Conservation (phyloP, 2,329 filamentous ascomycete species). For the Orbilia javanica region DNA sequence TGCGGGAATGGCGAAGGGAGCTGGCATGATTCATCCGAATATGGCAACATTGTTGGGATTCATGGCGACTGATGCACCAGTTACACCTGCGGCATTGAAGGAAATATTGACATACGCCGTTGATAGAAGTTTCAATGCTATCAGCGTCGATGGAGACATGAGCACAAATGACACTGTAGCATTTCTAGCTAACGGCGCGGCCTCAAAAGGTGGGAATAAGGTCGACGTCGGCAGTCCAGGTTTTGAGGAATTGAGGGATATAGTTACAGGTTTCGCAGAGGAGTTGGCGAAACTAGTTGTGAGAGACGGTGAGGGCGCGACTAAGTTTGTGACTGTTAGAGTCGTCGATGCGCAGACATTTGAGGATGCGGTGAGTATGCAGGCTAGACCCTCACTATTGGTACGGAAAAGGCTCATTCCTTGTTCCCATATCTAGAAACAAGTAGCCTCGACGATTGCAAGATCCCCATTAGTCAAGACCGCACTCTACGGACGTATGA, state of each 20-base stretch:
- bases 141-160: slow-evolving; percentile 96
- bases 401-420: neutral
- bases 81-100: slow-evolving; percentile 76
- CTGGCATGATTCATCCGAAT: slow-evolving; percentile 99
- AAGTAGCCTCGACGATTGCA: slow-evolving; percentile 88
- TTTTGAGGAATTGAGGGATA: slow-evolving; percentile 76
- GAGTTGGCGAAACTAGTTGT: slow-evolving; percentile 93
- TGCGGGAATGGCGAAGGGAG: slow-evolving; percentile 96
- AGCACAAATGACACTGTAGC: slow-evolving; percentile 97
- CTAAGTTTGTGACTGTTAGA: slow-evolving; percentile 95
- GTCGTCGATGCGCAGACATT: slow-evolving; percentile 65
- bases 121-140: slow-evolving; percentile 91
- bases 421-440: slow-evolving; percentile 46
- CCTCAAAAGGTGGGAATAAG: slow-evolving; percentile 76
- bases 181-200: slow-evolving; percentile 93
- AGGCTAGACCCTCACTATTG: neutral
- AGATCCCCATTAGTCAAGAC: slow-evolving; percentile 96
- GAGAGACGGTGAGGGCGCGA: slow-evolving; percentile 95
- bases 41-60: slow-evolving; percentile 96
- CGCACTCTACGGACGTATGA: slow-evolving; percentile 80
- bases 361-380: slow-evolving; percentile 59
- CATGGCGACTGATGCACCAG: slow-evolving; percentile 88
- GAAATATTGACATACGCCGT: slow-evolving; percentile 79
- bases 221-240: slow-evolving; percentile 71
- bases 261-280: slow-evolving; percentile 81